Conservation (phyloP, 2,329 filamentous ascomycete species). For the Stachybotrys echinatus region DNA sequence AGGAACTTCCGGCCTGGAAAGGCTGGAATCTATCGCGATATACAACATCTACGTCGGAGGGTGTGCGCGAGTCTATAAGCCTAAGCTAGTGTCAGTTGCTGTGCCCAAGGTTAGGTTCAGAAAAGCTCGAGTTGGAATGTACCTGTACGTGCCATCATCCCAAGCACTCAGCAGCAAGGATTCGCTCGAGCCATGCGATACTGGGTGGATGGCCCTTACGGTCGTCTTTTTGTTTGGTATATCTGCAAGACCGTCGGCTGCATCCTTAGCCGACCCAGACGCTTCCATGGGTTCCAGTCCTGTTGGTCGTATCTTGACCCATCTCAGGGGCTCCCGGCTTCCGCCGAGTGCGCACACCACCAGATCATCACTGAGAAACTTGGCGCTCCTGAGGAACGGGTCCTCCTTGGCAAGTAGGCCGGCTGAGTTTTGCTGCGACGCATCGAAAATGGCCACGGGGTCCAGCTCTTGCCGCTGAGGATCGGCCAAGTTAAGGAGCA, state of each 20-base stretch:
- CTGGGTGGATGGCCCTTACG: constrained; percentile 40
- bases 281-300: constrained; percentile 33
- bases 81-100: constrained; percentile 16
- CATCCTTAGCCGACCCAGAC: constrained; percentile 19
- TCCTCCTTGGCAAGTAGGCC: constrained; percentile 11
- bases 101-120: too few relatives aligned
- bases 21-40: constrained; percentile 51
- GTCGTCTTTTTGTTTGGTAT: constrained; percentile 29
- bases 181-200: constrained; percentile 28
- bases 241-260: constrained; percentile 12
- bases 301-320: constrained; percentile 38
- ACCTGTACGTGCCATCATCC: constrained; percentile 46
- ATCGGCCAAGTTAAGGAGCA: constrained; percentile 19
- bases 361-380: constrained; percentile 39
- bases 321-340: constrained; percentile 36
- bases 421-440: constrained; percentile 10
- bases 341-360: constrained; percentile 41
- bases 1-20: constrained; percentile 36
- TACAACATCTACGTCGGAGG: constrained; percentile 38
- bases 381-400: constrained; percentile 26
- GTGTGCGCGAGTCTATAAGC: constrained; percentile 45
- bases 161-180: constrained; percentile 45
- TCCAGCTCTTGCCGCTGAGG: constrained; percentile 6
- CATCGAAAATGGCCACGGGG: constrained; percentile 18
- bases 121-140: too few relatives aligned